A percentile compares a stretch with the other conserved stretches of the same genome.
phyloP scores from a whole-genome alignment of 495 filamentous ascomycete species.

The Penicillium fimorum region DNA sequence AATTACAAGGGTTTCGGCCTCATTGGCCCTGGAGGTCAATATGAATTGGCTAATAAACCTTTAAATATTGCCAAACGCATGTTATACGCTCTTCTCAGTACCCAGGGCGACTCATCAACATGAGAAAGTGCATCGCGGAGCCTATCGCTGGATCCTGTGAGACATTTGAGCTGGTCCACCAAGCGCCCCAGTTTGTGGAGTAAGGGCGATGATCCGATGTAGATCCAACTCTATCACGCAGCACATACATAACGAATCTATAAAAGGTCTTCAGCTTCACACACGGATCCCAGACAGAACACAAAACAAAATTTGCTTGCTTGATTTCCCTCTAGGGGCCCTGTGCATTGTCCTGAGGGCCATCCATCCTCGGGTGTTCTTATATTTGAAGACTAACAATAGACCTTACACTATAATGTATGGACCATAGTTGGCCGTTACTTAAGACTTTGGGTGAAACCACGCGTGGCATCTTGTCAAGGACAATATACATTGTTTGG shows the following conservation, averaged over 20 bases:
- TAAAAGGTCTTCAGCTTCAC: neutral
- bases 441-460: neutral
- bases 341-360: neutral
- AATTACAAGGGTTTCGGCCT: neutral
- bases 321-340: neutral
- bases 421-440: neutral
- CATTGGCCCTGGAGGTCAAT: neutral
- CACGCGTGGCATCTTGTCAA: neutral
- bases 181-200: constrained; percentile 5
- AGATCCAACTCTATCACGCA: constrained; percentile 9
- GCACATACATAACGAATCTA: neutral
- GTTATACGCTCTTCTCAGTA: neutral
- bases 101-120: neutral
- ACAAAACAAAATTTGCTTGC: neutral
- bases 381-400: neutral
- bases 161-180: constrained; percentile 6
- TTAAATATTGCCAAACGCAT: neutral
- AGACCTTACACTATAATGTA: neutral
- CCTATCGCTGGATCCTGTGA: neutral
- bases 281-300: neutral
- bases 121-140: neutral
- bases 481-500: neutral
- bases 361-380: neutral
- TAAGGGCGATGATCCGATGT: constrained; percentile 8
- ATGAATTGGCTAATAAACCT: neutral